Evolutionary conservation across 1,284 basidiomycete genomes (phyloP), one percentile per base, ranked within the genome.

Genomic region (Coniferiporia weirii): DNA sequence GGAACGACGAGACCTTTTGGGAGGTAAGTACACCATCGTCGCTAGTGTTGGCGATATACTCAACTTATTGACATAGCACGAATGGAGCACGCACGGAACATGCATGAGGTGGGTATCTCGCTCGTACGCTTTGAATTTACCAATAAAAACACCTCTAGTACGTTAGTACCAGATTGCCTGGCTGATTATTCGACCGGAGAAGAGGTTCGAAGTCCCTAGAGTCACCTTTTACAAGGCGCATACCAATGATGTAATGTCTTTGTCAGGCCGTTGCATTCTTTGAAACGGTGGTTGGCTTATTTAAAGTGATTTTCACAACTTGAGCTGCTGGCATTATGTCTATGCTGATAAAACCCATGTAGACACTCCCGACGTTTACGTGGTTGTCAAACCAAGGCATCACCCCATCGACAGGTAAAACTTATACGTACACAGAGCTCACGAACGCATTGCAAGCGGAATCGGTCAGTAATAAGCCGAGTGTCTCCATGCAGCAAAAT

Each of bases 71-170:
- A 9, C 13, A 20, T 57, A 83, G 82, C 86, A 89, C 62, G 87
- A 88, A 70, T 89, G 85, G 87, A 64, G 73, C 32, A 81, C 73
- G 20, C 89, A 91, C 66, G 89, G 89, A n/a, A 91, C 89, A 1
- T 91, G 89, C 70, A 81, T 80, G 70, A 84, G 82, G 82, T 82
- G 63, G 44, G 45, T 4, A 40, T 5, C 8, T 13, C 20, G 38
- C 38, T 32, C 15, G 3, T 53, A 32, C 15, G 20, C 8, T 53
- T 34, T 35, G 3, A 36, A 48, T 15, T 19, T 43, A 40, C 15
- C 52, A 52, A 32, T n/a, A 35, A 58, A 20, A 38, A 13, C 43
- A 56, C n/a, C 27, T 57, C 36, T 54, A 88, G 85, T 66, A 90
- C 87, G 1, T 77, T 91, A 43, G 64, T 79, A 61, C 69, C 80